Evolutionary conservation across 768 basidiomycete genomes (phyloP).

Genomic region (Collybia sordida): DNA sequence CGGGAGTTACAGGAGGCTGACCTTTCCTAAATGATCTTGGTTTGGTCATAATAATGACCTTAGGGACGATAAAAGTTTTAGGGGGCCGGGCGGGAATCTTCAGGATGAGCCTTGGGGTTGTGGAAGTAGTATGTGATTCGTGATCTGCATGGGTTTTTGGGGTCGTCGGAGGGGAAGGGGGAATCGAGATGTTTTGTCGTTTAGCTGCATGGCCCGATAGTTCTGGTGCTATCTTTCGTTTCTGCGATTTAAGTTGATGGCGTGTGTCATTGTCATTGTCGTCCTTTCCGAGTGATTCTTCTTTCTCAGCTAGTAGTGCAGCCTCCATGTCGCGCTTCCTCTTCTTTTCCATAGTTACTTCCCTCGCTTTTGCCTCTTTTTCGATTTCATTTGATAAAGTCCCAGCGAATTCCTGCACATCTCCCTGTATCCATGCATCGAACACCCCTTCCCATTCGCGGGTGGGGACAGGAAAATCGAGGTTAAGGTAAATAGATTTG

Average conservation of each 20-base stretch:
- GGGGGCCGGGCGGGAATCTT: conserved; percentile 15
- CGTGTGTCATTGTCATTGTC: background rate
- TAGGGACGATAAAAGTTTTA: conserved; percentile 5
- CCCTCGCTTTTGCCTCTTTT: conserved; percentile 53
- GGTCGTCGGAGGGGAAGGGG: conserved; percentile 17
- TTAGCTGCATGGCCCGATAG: conserved; percentile 10
- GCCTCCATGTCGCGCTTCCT: conserved; percentile 53
- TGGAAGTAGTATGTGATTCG: too few relatives aligned
- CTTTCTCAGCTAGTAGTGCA: conserved; percentile 10
- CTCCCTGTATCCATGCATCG: conserved; percentile 87
- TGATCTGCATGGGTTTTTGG: background rate
- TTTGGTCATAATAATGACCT: conserved; percentile 13
- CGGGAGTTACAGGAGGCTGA: conserved; percentile 15
- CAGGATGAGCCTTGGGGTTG: conserved; percentile 7
- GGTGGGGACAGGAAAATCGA: conserved; percentile 83
- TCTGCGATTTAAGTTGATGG: conserved; percentile 6
- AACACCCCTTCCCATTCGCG: conserved; percentile 91
- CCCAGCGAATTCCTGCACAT: conserved; percentile 77
- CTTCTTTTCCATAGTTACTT: conserved; percentile 54
- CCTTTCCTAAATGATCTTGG: background rate
- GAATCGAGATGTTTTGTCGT: conserved; percentile 12
- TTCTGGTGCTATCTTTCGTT: conserved; percentile 10
- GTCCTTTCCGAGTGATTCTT: background rate
- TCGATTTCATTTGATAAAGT: conserved; percentile 58
- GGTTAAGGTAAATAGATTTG: conserved; percentile 78